Evolutionary conservation across 2,329 filamentous ascomycete genomes (phyloP).

Genomic region (Venturia nashicola): DNA sequence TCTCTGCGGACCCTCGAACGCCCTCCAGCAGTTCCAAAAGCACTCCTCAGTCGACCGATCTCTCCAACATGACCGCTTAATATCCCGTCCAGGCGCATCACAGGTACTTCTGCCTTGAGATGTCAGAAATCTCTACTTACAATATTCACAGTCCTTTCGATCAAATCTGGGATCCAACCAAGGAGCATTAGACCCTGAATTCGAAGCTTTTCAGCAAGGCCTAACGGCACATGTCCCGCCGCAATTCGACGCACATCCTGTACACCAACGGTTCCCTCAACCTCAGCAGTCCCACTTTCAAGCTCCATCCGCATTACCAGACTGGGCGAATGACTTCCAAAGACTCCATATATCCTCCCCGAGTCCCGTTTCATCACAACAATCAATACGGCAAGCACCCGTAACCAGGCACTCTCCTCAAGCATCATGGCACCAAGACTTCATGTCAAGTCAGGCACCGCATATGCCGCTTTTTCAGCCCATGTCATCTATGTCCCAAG

Average conservation of each 20-base stretch:
- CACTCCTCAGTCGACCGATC: constrained; percentile 57
- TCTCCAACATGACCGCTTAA: constrained; percentile 59
- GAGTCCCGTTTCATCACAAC: constrained; percentile 31
- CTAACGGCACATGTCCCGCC: constrained; percentile 22
- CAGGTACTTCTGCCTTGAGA: constrained; percentile 33
- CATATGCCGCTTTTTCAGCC: constrained; percentile 21
- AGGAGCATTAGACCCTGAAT: constrained; percentile 50
- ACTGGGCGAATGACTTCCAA: constrained; percentile 40
- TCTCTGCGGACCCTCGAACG: constrained; percentile 63
- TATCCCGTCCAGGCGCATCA: constrained; percentile 38
- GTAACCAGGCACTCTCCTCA: constrained; percentile 13
- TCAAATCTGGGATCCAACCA: constrained; percentile 40
- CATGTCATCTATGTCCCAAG: constrained; percentile 16
- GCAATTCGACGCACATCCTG: constrained; percentile 22
- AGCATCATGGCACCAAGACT: constrained; percentile 49
- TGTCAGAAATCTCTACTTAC: not conserved
- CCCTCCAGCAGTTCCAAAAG: constrained; percentile 60
- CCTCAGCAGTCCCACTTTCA: constrained; percentile 12
- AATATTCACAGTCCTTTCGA: constrained; percentile 43
- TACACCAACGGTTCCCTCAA: constrained; percentile 17
- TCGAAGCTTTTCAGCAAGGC: constrained; percentile 55
- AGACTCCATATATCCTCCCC: constrained; percentile 29
- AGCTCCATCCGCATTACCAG: constrained; percentile 20
- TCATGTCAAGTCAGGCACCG: constrained; percentile 32
- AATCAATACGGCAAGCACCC: constrained; percentile 20